Base-by-base conservation (phyloP, 345 rosid genomes). In the Corchorus capsularis region DNA sequence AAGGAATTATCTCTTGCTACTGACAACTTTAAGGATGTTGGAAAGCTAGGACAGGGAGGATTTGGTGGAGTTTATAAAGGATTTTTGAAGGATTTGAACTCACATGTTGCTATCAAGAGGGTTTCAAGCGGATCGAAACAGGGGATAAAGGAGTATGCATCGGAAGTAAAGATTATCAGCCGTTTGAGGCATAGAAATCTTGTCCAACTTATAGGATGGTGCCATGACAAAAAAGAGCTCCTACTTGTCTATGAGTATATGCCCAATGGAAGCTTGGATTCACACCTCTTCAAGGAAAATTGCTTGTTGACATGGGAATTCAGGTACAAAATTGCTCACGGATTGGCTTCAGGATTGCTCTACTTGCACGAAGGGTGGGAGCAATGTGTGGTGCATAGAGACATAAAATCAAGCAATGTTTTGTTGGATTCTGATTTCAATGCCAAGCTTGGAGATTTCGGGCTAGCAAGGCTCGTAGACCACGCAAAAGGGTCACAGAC, bases 171-270 rank as follows among this genome's bases (percentile, higher is more conserved):
- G 35, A 77, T 45, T 49, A 74, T 74, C 6, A 60, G 76, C 9
- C 68, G 82, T 16, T 73, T 85, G 57, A 77, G 87, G 76, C 91
- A 87, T 72, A 83, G 83, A 72, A 87, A 87, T 69, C 61, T 86
- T 41, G 83, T 86, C 6, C 85, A 81, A 39, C 78, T 87, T 1
- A 78, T 76, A 1, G 89, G 89, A 2, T 85, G 89, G 91, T 87
- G 87, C 56, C 82, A 79, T 34, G 87, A 87, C 65, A 85, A 78
- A 34, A 69, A 71, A 2, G 86, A 85, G n/a, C 56, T 87, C 14
- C 46, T 87, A 19, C 79, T 85, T 50, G 91, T 87, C 4, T 85
- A 85, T n/a, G 86, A 87, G 78, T 84, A 73, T 17, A 78, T 86
- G 84, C 84, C 86, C 0, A 67, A 86, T 37, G 81, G 84, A 5